These are phyloP conservation scores for Nymphaea thermarum DNA, from an alignment of 164 flowering plant genomes.

Conservation along the genomic window DNA sequence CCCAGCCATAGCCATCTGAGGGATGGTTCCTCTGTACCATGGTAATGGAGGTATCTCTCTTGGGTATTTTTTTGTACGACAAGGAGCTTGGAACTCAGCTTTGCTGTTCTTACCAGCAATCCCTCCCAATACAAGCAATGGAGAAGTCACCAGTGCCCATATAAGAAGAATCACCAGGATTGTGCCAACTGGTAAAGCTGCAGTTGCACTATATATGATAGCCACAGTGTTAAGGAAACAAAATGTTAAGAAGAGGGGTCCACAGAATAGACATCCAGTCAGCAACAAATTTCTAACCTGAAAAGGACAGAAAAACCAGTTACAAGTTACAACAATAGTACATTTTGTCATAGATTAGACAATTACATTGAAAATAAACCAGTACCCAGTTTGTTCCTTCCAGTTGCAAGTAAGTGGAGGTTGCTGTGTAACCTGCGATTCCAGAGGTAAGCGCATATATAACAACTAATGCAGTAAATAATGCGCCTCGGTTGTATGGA, in stretches of 20 bases:
- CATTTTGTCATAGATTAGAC: neutral
- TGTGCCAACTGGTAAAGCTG: conserved; percentile 24
- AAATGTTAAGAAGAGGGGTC: conserved; percentile 19
- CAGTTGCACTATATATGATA: conserved; percentile 21
- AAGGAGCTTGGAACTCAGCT: conserved; percentile 23
- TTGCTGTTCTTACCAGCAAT: conserved; percentile 26
- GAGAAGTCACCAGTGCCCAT: conserved; percentile 22
- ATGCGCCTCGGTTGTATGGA: conserved; percentile 24
- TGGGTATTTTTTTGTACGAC: conserved; percentile 23
- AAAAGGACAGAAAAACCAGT: neutral
- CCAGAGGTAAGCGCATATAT: conserved; percentile 26
- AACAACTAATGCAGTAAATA: conserved; percentile 22
- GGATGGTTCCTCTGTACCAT: conserved; percentile 22
- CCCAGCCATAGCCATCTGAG: conserved; percentile 29
- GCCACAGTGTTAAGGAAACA: conserved; percentile 25
- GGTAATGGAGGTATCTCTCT: conserved; percentile 25
- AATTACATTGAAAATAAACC: neutral
- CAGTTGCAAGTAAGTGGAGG: conserved; percentile 17
- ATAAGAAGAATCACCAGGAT: conserved; percentile 24
- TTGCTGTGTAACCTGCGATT: conserved; percentile 21
- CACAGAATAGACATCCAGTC: conserved; percentile 21
- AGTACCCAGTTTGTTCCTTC: conserved; percentile 25
- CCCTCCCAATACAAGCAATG: conserved; percentile 22
- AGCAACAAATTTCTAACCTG: conserved; percentile 20
- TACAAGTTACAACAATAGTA: too few relatives aligned